Conservation (phyloP, 2,329 filamentous ascomycete species). For the Nigrospora oryzae region DNA sequence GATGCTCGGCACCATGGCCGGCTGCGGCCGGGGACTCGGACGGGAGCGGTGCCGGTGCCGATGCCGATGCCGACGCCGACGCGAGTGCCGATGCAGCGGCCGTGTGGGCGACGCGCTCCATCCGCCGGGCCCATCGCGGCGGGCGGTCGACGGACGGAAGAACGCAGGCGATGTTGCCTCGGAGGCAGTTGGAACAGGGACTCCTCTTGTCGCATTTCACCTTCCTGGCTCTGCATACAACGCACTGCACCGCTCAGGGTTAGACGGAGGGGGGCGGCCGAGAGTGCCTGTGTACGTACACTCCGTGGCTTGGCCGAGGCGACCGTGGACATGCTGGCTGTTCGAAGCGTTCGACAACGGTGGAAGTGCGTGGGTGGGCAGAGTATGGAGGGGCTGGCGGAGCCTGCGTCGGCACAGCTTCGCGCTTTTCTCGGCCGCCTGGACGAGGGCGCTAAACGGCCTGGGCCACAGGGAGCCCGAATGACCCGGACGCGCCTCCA, state of each 20-base stretch:
- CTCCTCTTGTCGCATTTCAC: constrained; percentile 49
- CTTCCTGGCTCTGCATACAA: constrained; percentile 44
- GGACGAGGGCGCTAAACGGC: too few species aligned
- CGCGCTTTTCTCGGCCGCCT: too few species aligned
- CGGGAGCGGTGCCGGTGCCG: not conserved
- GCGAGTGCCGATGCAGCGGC: not conserved
- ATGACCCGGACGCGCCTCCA: too few species aligned
- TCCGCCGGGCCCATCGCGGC: constrained; percentile 45
- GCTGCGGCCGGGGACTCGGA: constrained; percentile 29
- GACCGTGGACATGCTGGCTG: too few species aligned
- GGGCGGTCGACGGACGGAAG: constrained; percentile 39
- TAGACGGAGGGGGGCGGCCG: not conserved
- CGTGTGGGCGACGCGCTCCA: constrained; percentile 28
- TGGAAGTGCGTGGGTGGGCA: too few species aligned
- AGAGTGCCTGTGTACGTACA: not conserved
- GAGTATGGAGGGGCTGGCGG: too few species aligned
- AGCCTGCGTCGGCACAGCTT: too few species aligned
- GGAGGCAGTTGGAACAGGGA: constrained; percentile 48
- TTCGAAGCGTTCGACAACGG: too few species aligned
- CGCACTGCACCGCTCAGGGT: constrained; percentile 23
- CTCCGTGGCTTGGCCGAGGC: too few species aligned
- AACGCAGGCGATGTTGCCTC: constrained; percentile 42
- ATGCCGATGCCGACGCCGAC: not conserved
- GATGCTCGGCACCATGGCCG: not conserved
- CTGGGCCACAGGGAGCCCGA: too few species aligned